Base-by-base conservation (phyloP, 768 basidiomycete genomes). In the Leccinum variicolor region DNA sequence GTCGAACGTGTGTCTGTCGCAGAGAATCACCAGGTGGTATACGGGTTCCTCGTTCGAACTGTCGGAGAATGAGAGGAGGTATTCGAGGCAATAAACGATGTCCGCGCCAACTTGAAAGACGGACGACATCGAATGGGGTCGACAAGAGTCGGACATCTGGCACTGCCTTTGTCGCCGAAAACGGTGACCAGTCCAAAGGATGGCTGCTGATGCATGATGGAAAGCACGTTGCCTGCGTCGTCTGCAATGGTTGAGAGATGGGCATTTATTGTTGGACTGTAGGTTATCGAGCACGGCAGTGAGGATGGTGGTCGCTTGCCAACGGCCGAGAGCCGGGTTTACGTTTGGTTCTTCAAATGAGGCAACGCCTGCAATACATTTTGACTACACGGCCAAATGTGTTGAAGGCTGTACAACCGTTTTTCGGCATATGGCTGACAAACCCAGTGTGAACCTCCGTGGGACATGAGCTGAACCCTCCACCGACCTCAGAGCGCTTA, bases 1-100 rank as follows among this genome's bases (percentile, higher is more conserved):
- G 73, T 94, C 92, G 13, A 66, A 68, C 0, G 61, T 89, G 86
- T 0, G 88, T 89, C 13, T 76, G 68, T 1, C 92, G 87, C 4
- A 90, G 75, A 1, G 91, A n/a, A 92, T 82, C 50, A 92, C 77
- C 14, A 93, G 80, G 63, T 92, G 89, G 69, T 94, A 93, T 3
- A 52, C 21, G 2, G 64, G 62, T 2, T 43, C 57, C 6, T 36
- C 39, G 29, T 53, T 23, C 3, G 49, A 50, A 7, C 25, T 34
- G 6, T 57, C 48, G 5, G 72, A 70, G 43, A 50, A 58, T 17
- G 70, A 66, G 33, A 84, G 72, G 14, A 80, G 69, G 1, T 55
- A 62, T 10, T 63, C 58, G 41, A 83, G 75, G 47, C 77, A 77
- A 21, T 84, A 84, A 4, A 83, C 65, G 61, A 84, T 72, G 62